Conservation (phyloP, 805 yeast species). For the Suhomyces prunicola region DNA sequence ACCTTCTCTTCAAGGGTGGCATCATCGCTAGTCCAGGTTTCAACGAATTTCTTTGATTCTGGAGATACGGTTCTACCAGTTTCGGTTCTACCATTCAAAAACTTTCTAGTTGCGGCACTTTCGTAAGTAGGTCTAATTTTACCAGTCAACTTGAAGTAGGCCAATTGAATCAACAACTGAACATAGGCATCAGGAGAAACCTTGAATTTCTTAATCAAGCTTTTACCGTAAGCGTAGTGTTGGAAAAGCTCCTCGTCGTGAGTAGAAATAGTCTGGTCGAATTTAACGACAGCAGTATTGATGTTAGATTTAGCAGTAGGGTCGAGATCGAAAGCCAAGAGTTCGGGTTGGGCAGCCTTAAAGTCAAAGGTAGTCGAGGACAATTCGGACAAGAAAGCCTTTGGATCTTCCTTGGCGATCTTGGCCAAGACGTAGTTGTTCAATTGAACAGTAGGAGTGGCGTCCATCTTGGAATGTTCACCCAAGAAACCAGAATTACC, state of each 20-base stretch:
- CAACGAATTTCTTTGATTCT: conserved; percentile 68
- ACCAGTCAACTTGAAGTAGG: conserved; percentile 81
- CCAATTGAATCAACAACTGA: conserved; percentile 88
- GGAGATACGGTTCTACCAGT: conserved; percentile 81
- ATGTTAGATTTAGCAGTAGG: conserved; percentile 52
- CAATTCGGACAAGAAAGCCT: conserved; percentile 26
- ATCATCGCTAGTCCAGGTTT: conserved; percentile 62
- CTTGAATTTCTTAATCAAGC: conserved; percentile 77
- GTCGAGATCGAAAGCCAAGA: conserved; percentile 57
- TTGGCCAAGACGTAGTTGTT: conserved; percentile 70
- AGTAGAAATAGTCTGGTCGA: conserved; percentile 53
- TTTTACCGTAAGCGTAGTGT: conserved; percentile 82
- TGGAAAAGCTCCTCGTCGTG: conserved; percentile 80
- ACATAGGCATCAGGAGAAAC: conserved; percentile 90
- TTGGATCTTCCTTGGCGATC: conserved; percentile 47
- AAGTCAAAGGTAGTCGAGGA: conserved; percentile 12
- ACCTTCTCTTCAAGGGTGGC: conserved; percentile 56
- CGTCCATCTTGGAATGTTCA: conserved; percentile 98
- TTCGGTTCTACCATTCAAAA: conserved; percentile 89
- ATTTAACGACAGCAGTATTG: conserved; percentile 51
- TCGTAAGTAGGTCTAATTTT: conserved; percentile 88
- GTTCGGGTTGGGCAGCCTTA: conserved; percentile 14
- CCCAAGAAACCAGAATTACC: conserved; percentile 92
- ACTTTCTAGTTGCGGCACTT: conserved; percentile 90
- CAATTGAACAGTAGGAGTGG: conserved; percentile 88